Evolutionary conservation across 2,329 filamentous ascomycete genomes (phyloP).

Genomic region (Sordariomycetes sp.): DNA sequence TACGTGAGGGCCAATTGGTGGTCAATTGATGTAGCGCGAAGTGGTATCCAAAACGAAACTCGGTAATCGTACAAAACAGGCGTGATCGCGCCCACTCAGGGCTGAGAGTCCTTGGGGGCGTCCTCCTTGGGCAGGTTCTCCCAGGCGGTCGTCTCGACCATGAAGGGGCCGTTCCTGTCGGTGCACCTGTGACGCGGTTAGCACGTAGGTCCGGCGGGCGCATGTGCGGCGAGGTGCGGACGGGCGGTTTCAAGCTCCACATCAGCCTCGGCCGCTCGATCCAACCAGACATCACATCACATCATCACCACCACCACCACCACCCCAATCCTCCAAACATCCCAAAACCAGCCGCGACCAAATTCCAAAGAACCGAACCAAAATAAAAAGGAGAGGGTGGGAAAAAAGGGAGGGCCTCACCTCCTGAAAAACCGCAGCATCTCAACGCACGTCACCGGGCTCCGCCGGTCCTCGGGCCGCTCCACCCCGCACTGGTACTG

Average conservation of each 20-base stretch:
- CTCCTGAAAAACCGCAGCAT: slow-evolving; percentile 49
- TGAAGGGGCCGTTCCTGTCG: slow-evolving; percentile 45
- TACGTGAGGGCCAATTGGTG: not conserved
- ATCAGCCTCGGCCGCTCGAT: not conserved
- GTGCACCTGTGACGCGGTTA: slow-evolving; percentile 34
- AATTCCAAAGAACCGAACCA: not conserved
- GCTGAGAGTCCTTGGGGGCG: not conserved
- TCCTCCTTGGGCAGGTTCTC: not conserved
- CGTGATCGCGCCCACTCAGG: not conserved
- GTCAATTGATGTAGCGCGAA: not conserved
- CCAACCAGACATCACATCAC: not conserved
- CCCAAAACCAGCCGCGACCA: not conserved
- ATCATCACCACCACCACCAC: not conserved
- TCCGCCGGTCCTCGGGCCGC: slow-evolving; percentile 30
- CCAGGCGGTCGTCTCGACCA: slow-evolving; percentile 42
- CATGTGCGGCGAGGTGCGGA: not conserved
- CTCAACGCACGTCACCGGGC: slow-evolving; percentile 42
- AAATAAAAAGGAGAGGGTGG: not conserved
- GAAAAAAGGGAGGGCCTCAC: slow-evolving; percentile 25
- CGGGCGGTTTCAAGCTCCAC: not conserved
- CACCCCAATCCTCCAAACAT: not conserved
- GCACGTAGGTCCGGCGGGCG: not conserved
- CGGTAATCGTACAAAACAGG: not conserved
- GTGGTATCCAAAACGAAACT: not conserved
- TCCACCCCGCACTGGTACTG: slow-evolving; percentile 51